A percentile compares a stretch with the other conserved stretches of the same genome.
phyloP scores from a whole-genome alignment of 441 rosid species.

The Kokia cookei region DNA sequence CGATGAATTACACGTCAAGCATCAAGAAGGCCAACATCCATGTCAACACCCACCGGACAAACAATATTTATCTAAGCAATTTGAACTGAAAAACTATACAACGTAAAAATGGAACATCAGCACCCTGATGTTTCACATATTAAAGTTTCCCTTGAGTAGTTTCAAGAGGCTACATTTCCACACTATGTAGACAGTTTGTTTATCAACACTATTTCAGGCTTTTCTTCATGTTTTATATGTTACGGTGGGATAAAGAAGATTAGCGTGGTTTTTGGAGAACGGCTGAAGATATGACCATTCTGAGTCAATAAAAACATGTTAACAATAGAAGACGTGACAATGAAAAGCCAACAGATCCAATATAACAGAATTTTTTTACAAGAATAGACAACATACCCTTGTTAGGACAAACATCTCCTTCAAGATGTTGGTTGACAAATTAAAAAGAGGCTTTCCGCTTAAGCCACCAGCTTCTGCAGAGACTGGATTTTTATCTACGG shows the following conservation, averaged over 20 bases:
- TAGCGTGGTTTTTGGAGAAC: neutral
- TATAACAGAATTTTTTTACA: neutral
- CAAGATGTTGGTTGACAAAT: slow-evolving; percentile 65
- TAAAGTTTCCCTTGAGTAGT: neutral
- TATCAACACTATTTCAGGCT: neutral
- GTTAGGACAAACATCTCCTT: slow-evolving; percentile 88
- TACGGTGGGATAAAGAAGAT: neutral
- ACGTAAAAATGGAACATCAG: neutral
- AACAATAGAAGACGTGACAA: neutral
- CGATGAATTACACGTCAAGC: neutral
- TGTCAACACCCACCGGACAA: neutral
- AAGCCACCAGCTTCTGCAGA: slow-evolving; percentile 82
- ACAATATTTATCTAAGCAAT: neutral
- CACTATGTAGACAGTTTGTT: neutral
- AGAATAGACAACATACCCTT: slow-evolving; percentile 48
- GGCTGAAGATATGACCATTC: neutral
- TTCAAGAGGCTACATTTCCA: neutral
- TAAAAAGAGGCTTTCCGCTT: slow-evolving; percentile 83
- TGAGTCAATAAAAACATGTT: neutral
- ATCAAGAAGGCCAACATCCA: neutral
- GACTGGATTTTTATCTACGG: slow-evolving; percentile 43
- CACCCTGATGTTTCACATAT: neutral
- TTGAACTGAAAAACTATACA: neutral
- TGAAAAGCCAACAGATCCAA: neutral
- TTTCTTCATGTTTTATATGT: slow-evolving; percentile 1